A percentile compares a stretch with the other conserved stretches of the same genome.
Evolutionary conservation across 2,329 filamentous ascomycete genomes (phyloP).

Genomic region (Aspergillus piperis): DNA sequence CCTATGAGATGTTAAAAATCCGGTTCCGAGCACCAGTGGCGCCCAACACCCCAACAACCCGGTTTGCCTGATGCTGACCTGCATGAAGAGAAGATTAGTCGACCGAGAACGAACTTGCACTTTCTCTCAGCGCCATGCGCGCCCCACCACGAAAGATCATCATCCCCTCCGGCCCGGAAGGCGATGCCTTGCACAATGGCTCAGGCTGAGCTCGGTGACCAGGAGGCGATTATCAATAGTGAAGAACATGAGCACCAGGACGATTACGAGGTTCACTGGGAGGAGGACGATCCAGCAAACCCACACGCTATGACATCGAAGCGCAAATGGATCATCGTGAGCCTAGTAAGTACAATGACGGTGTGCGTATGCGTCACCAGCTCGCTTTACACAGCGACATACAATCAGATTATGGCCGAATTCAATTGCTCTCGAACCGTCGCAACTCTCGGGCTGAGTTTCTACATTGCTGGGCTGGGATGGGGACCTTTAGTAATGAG

Average conservation of each 20-base stretch:
- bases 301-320: background rate
- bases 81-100: background rate
- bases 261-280: slow-evolving; percentile 2
- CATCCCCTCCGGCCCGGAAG: background rate
- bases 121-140: background rate
- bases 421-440: slow-evolving; percentile 71
- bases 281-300: background rate
- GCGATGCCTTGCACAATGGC: background rate
- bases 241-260: background rate
- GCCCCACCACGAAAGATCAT: background rate
- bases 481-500: slow-evolving; percentile 19
- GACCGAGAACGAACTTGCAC: background rate
- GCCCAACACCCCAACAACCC: slow-evolving; percentile 1
- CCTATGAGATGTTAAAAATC: background rate
- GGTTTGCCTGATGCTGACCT: background rate
- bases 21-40: slow-evolving; percentile 4
- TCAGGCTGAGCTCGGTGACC: background rate
- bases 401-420: slow-evolving; percentile 70
- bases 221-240: background rate
- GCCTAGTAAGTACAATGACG: background rate
- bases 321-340: slow-evolving; percentile 2
- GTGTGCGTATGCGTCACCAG: slow-evolving; percentile 7
- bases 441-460: slow-evolving; percentile 3
- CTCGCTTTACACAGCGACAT: slow-evolving; percentile 82
- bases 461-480: slow-evolving; percentile 50